Conservation (phyloP, 306 rosid species). For the Quercus ilex region DNA sequence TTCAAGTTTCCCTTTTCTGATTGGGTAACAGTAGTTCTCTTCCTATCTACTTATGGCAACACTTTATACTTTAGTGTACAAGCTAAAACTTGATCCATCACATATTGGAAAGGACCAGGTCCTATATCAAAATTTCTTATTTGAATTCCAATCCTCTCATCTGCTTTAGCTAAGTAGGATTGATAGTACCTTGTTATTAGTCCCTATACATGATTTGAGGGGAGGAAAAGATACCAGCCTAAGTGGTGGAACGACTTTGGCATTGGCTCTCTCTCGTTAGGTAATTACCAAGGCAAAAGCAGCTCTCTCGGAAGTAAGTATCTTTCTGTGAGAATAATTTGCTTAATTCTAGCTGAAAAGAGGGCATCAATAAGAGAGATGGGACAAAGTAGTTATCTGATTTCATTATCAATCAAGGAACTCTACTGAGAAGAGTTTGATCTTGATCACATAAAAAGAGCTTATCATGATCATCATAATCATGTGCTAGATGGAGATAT, state of each 20-base stretch:
- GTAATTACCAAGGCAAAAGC: too few relatives aligned
- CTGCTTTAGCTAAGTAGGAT: constrained; percentile 56
- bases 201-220: constrained; percentile 65
- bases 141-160: constrained; percentile 67
- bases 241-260: constrained; percentile 39
- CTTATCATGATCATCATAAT: constrained; percentile 66
- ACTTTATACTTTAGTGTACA: constrained; percentile 50
- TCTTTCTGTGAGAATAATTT: constrained; percentile 66
- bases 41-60: constrained; percentile 44
- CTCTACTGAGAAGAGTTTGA: constrained; percentile 40
- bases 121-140: constrained; percentile 58
- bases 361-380: constrained; percentile 67
- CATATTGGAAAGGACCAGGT: constrained; percentile 60
- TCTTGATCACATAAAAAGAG: constrained; percentile 75
- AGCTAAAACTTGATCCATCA: constrained; percentile 62
- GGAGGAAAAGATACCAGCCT: constrained; percentile 66
- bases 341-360: constrained; percentile 54
- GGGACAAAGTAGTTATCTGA: constrained; percentile 62
- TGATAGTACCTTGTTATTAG: constrained; percentile 56
- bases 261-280: too few relatives aligned
- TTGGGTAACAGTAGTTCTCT: constrained; percentile 14
- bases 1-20: constrained; percentile 34
- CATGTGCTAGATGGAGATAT: constrained; percentile 65
- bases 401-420: constrained; percentile 60
- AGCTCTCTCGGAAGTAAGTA: background rate